Conservation (phyloP, 371 early-diverging fungal genomes). For the Dipsacomyces acuminosporus region DNA sequence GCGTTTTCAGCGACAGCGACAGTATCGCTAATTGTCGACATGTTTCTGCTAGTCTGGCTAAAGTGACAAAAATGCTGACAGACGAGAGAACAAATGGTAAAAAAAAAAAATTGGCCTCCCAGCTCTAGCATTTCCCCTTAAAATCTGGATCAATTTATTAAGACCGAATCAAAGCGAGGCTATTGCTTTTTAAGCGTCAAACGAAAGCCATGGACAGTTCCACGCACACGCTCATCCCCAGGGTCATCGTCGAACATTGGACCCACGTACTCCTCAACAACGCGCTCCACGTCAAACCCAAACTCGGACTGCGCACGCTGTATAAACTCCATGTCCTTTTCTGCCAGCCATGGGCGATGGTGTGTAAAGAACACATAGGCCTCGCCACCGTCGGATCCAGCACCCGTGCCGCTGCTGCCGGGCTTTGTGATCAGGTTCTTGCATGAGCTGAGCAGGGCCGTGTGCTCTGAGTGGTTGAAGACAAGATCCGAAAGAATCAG, state of each 20-base stretch:
- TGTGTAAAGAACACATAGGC: conserved; percentile 48
- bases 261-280: conserved; percentile 61
- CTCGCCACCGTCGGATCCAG: conserved; percentile 15
- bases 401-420: background rate
- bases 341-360: conserved; percentile 54
- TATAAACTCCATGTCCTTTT: conserved; percentile 79
- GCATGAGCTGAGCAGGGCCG: conserved; percentile 63
- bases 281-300: conserved; percentile 66
- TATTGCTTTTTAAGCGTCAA: conserved; percentile 36
- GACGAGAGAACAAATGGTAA: background rate
- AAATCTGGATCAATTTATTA: too few relatives aligned
- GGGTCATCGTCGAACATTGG: conserved; percentile 89
- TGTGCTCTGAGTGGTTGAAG: conserved; percentile 85
- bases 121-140: too few relatives aligned
- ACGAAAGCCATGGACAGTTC: conserved; percentile 78
- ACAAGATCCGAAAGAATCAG: conserved; percentile 85
- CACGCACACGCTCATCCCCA: conserved; percentile 71
- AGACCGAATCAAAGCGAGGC: too few relatives aligned
- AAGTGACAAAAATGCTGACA: conserved; percentile 7
- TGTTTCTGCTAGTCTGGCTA: background rate
- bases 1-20: background rate
- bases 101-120: background rate
- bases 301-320: conserved; percentile 66
- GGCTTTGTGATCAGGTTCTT: conserved; percentile 51
- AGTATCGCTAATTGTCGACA: background rate